These are phyloP conservation scores for Trebouxiophyceae sp. DNA, from an alignment of 163 green algal genomes.

Conservation along the genomic window DNA sequence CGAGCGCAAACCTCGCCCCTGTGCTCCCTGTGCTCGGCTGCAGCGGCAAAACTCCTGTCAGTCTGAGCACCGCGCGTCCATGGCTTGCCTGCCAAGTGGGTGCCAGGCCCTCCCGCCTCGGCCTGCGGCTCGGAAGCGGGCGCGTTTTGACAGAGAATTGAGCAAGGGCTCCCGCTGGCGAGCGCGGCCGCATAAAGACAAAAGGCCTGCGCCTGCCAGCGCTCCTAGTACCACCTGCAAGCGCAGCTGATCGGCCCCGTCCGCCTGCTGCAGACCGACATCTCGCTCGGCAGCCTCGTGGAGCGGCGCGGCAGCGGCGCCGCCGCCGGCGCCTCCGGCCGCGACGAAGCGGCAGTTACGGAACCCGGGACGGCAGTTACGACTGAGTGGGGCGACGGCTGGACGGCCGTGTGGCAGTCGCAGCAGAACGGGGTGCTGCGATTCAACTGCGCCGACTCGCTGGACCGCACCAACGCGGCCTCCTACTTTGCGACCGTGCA, in stretches of 20 bases:
- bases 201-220: too few relatives aligned
- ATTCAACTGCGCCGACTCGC: constrained; percentile 97
- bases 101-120: too few relatives aligned
- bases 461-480: constrained; percentile 97
- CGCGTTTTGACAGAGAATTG: too few relatives aligned
- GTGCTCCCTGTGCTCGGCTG: too few relatives aligned
- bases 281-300: constrained; percentile 21
- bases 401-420: constrained; percentile 26
- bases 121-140: too few relatives aligned
- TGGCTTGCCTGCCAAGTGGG: too few relatives aligned
- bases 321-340: neutral
- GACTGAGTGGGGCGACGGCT: constrained; percentile 2
- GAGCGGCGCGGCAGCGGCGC: neutral
- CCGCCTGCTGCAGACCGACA: constrained; percentile 4
- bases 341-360: neutral
- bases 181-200: too few relatives aligned
- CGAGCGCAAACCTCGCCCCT: too few relatives aligned
- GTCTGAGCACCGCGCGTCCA: too few relatives aligned
- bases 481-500: constrained; percentile 85
- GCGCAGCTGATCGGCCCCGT: neutral
- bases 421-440: constrained; percentile 79
- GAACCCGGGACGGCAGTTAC: neutral
- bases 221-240: neutral
- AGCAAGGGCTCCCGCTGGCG: too few relatives aligned
- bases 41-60: too few relatives aligned